Percentiles rank a stretch among this genome's conserved stretches.
These are phyloP conservation scores for Exidia glandulosa DNA, from an alignment of 768 basidiomycete species.

Conservation along the genomic window DNA sequence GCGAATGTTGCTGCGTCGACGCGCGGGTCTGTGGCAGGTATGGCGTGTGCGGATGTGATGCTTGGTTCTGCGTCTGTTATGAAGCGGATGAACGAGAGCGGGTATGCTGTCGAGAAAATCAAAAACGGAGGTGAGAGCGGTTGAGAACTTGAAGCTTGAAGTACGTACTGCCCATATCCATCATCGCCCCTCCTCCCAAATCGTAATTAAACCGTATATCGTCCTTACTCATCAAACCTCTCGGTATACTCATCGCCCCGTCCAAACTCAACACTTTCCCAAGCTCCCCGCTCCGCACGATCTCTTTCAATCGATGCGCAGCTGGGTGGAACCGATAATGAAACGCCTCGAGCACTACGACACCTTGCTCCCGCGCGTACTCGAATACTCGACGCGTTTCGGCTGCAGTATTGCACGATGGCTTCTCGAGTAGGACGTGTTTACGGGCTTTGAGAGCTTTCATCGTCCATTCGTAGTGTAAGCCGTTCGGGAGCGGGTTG, in stretches of 20 bases:
- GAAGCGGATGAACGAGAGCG: neutral
- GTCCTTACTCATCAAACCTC: conserved; percentile 1
- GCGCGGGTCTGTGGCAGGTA: neutral
- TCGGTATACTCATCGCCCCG: conserved; percentile 2
- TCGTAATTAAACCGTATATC: conserved; percentile 13
- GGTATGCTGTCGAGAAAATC: too few species aligned
- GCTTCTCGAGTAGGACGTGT: conserved; percentile 26
- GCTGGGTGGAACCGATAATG: conserved; percentile 17
- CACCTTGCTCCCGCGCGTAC: conserved; percentile 12
- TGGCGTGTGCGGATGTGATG: neutral
- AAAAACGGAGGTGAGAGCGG: too few species aligned
- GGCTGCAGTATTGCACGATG: conserved; percentile 17
- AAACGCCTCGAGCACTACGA: conserved; percentile 20
- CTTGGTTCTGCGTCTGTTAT: neutral
- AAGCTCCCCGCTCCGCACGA: conserved; percentile 9
- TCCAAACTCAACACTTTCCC: conserved; percentile 7
- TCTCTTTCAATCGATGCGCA: conserved; percentile 6
- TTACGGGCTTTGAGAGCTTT: conserved; percentile 22
- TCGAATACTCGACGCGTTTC: conserved; percentile 18
- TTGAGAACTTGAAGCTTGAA: too few species aligned
- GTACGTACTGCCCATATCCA: conserved; percentile 18
- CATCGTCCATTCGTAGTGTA: conserved; percentile 27
- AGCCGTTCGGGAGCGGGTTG: conserved; percentile 22
- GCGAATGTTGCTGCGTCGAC: neutral
- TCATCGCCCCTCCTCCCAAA: conserved; percentile 16